Evolutionary conservation across 2,329 filamentous ascomycete species (phyloP).

Genomic region (Alternaria infectoria): DNA sequence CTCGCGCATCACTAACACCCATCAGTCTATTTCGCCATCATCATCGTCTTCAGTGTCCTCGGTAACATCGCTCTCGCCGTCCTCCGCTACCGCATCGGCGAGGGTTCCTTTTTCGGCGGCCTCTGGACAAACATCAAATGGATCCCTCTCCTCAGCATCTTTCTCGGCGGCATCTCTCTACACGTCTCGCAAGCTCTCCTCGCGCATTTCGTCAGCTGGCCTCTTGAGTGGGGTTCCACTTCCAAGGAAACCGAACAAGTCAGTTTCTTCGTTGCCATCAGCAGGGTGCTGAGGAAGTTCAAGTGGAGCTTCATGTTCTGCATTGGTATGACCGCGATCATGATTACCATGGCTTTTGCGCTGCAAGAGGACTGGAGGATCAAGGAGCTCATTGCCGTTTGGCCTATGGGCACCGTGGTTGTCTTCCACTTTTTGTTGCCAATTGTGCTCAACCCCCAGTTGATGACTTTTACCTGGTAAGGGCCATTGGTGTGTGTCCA

Average conservation of each 20-base stretch:
- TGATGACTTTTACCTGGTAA: conserved; percentile 81
- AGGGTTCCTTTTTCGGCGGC: conserved; percentile 57
- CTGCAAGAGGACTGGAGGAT: conserved; percentile 65
- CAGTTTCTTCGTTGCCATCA: conserved; percentile 85
- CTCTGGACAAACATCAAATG: conserved; percentile 67
- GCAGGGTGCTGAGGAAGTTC: conserved; percentile 79
- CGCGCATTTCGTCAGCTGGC: conserved; percentile 82
- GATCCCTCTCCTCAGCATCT: conserved; percentile 74
- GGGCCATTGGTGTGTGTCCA: background rate
- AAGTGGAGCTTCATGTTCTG: conserved; percentile 69
- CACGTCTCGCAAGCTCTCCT: conserved; percentile 82
- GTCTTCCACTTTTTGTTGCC: conserved; percentile 74
- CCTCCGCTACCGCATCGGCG: conserved; percentile 66
- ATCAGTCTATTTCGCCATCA: conserved; percentile 64
- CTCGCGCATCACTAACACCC: background rate
- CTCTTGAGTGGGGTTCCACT: conserved; percentile 87
- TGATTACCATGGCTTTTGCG: conserved; percentile 71
- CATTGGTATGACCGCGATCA: conserved; percentile 64
- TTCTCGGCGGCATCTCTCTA: conserved; percentile 80
- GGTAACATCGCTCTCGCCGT: conserved; percentile 68
- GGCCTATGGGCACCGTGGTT: conserved; percentile 73
- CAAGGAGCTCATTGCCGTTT: conserved; percentile 66
- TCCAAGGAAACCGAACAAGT: conserved; percentile 81
- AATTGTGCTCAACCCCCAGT: conserved; percentile 75
- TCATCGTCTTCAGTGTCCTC: conserved; percentile 69